These are phyloP conservation scores for Colletotrichum liriopes DNA, from an alignment of 2,329 filamentous ascomycete species.

Conservation along the genomic window DNA sequence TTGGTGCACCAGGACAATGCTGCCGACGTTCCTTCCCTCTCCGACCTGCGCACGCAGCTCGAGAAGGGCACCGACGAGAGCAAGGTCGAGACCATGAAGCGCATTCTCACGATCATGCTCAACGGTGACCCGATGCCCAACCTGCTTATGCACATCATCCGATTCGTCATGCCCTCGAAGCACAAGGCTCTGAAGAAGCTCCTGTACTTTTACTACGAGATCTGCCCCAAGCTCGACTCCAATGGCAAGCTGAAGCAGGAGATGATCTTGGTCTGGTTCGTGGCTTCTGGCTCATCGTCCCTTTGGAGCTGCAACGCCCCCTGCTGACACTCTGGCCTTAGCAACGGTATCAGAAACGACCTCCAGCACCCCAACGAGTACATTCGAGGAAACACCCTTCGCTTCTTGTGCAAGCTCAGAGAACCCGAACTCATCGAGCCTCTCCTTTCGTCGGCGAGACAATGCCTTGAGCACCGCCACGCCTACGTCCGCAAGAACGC, in stretches of 20 bases:
- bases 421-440: constrained; percentile 97
- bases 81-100: constrained; percentile 97
- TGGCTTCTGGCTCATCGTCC: constrained; percentile 28
- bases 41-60: constrained; percentile 92
- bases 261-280: constrained; percentile 98
- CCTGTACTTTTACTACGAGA: constrained; percentile 99
- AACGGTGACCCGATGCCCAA: constrained; percentile 97
- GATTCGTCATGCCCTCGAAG: constrained; percentile 99
- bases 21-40: constrained; percentile 89
- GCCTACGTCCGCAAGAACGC: constrained; percentile 99
- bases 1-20: constrained; percentile 98
- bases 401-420: constrained; percentile 96
- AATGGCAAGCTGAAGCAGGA: constrained; percentile 98
- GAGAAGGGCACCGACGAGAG: constrained; percentile 95
- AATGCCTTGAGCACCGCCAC: constrained; percentile 95
- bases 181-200: constrained; percentile 98
- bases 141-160: constrained; percentile 99
- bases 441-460: constrained; percentile 90
- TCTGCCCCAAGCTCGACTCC: constrained; percentile 95
- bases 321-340: constrained; percentile 55
- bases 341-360: constrained; percentile 98
- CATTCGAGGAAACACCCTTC: constrained; percentile 96
- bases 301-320: constrained; percentile 12
- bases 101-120: constrained; percentile 96
- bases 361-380: constrained; percentile 98